Conservation (phyloP, 2,329 filamentous ascomycete species). For the Curvularia hawaiiensis region DNA sequence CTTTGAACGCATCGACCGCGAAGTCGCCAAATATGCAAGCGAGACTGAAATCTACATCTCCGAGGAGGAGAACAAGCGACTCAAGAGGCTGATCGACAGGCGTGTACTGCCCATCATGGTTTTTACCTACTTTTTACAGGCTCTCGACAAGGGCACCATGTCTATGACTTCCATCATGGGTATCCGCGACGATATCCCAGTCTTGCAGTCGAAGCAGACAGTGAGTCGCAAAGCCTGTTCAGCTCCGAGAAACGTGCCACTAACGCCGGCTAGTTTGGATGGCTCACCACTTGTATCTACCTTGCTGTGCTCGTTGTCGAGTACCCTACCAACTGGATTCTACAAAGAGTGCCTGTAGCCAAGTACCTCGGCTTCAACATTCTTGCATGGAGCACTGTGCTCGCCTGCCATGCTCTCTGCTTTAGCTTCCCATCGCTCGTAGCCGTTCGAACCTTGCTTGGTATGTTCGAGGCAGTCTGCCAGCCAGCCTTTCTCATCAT, state of each 20-base stretch:
- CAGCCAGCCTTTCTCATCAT: slow-evolving; percentile 72
- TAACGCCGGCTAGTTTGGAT: slow-evolving; percentile 60
- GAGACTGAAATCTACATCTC: slow-evolving; percentile 61
- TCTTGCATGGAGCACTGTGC: slow-evolving; percentile 65
- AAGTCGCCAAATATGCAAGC: slow-evolving; percentile 72
- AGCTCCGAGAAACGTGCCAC: background rate
- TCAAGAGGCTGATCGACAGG: slow-evolving; percentile 69
- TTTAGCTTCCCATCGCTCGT: slow-evolving; percentile 65
- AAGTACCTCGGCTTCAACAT: slow-evolving; percentile 71
- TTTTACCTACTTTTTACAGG: slow-evolving; percentile 71
- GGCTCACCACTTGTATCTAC: slow-evolving; percentile 77
- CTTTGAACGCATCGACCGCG: slow-evolving; percentile 67
- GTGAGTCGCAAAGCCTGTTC: slow-evolving; percentile 22
- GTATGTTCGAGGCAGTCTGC: slow-evolving; percentile 72
- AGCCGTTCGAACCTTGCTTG: slow-evolving; percentile 67
- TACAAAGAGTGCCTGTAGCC: slow-evolving; percentile 68
- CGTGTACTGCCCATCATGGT: slow-evolving; percentile 74
- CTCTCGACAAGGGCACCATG: slow-evolving; percentile 70
- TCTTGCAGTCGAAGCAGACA: slow-evolving; percentile 33
- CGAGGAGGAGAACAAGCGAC: slow-evolving; percentile 62
- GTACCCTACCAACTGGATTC: slow-evolving; percentile 71
- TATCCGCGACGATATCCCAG: slow-evolving; percentile 51
- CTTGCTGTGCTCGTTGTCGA: slow-evolving; percentile 73
- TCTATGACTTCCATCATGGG: slow-evolving; percentile 69
- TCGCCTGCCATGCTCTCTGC: slow-evolving; percentile 67